Base-by-base conservation (phyloP, 768 basidiomycete genomes). In the Sistotremastrum suecicum region DNA sequence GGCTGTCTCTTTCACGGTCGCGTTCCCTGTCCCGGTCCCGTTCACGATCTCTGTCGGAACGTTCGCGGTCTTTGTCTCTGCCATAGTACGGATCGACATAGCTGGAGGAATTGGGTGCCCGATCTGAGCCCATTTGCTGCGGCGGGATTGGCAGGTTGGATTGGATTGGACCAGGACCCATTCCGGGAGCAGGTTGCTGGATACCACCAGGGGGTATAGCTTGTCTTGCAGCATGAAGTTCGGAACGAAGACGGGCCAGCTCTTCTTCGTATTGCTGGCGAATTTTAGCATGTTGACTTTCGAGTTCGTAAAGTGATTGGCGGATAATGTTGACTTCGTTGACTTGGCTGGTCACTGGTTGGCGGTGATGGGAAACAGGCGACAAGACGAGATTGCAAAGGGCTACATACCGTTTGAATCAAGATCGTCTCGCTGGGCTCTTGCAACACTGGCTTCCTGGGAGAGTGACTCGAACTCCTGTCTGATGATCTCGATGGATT, bases 281-380 rank as follows among this genome's bases (percentile, higher is more conserved):
- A 44, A 89, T 78, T 68, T 91, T 88, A 50, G 71, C 73, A 53
- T 98, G 90, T 50, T 85, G 82, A 0, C 78, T 66, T 60, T 99
- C 94, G 46, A 99, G 79, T 52, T 97, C 90, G 58, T 91, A 92
- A 7, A 97, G 70, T 2, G 84, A 78, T 56, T 89, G 82, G 34
- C 90, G 77, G 56, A 99, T 90, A 57, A 82, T 78, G 53, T 83
- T 85, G 45, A 97, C 69, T 59, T 98, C 94, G 59, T 79, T 83
- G 50, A 97, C 80, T 63, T 98, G 94, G 30, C 70, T 69, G 4
- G 74, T 72, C 42, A 88, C 87, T 88, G 58, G 43, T 31, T 11
- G 45, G 49, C 39, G 34, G 31, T 11, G 40, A 45, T 9, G 32
- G 42, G 43, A 20, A 3, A 33, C 6, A 48, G 4, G 48, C 4